phyloP scores from a whole-genome alignment of 2,329 filamentous ascomycete species.

The Microthyrium microscopicum region DNA sequence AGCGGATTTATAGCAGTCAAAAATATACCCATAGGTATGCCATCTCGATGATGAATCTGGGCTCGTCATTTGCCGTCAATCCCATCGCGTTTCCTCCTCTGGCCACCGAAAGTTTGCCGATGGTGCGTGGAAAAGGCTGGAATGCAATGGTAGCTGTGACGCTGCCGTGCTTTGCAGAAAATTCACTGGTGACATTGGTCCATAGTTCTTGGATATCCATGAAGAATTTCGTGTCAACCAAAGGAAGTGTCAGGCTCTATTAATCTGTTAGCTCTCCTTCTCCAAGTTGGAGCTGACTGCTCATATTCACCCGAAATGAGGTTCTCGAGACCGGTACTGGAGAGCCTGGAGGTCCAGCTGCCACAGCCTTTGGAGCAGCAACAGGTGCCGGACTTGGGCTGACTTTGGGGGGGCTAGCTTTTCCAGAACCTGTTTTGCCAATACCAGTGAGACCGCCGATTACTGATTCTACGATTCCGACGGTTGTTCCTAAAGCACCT shows the following conservation, averaged over 20 bases:
- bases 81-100: constrained; percentile 2
- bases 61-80: constrained; percentile 4
- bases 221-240: constrained; percentile 18
- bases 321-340: too few relatives aligned
- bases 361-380: too few relatives aligned
- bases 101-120: constrained; percentile 8
- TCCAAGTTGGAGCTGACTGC: background rate
- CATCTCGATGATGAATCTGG: constrained; percentile 11
- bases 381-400: too few relatives aligned
- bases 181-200: constrained; percentile 12
- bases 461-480: too few relatives aligned
- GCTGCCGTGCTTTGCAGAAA: constrained; percentile 12
- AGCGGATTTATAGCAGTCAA: too few relatives aligned
- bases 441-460: too few relatives aligned
- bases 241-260: constrained; percentile 15
- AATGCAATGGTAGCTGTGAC: constrained; percentile 16
- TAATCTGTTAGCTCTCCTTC: background rate
- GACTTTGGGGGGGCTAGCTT: too few relatives aligned
- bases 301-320: constrained; percentile 12
- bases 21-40: too few relatives aligned
- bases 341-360: too few relatives aligned
- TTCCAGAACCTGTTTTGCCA: too few relatives aligned
- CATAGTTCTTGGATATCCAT: constrained; percentile 18
- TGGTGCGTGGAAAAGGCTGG: constrained; percentile 16
- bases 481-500: too few relatives aligned